Conservation (phyloP, 2,329 filamentous ascomycete genomes). For the Cadophora luteo-olivacea region DNA sequence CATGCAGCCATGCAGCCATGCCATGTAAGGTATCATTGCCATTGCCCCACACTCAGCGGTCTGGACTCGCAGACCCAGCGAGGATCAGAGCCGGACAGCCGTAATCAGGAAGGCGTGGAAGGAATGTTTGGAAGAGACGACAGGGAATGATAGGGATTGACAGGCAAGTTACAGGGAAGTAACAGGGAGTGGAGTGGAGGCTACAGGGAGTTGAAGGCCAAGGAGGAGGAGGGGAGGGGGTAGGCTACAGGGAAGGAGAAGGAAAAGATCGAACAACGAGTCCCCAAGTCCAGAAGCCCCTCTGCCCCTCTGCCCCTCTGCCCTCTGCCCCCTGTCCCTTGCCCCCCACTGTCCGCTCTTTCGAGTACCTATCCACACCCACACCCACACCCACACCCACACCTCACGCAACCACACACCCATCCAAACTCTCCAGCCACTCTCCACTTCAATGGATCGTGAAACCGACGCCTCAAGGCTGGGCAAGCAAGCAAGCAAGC, state of each 20-base stretch:
- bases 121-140: neutral
- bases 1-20: no score
- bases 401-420: neutral
- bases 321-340: neutral
- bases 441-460: neutral
- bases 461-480: slow-evolving; percentile 13
- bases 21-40: neutral
- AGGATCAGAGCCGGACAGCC: slow-evolving; percentile 2
- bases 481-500: neutral
- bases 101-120: neutral
- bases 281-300: no score
- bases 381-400: no score
- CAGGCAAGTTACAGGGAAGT: neutral
- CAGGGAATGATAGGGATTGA: no score
- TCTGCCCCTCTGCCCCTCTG: no score
- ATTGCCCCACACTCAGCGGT: neutral
- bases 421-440: neutral
- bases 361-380: neutral
- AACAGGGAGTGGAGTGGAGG: no score
- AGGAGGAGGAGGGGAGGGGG: no score
- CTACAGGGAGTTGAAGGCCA: no score
- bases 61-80: slow-evolving; percentile 6
- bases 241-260: neutral
- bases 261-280: neutral
- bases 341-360: neutral